phyloP scores from a whole-genome alignment of 805 yeast species.

The Torulaspora indica region DNA sequence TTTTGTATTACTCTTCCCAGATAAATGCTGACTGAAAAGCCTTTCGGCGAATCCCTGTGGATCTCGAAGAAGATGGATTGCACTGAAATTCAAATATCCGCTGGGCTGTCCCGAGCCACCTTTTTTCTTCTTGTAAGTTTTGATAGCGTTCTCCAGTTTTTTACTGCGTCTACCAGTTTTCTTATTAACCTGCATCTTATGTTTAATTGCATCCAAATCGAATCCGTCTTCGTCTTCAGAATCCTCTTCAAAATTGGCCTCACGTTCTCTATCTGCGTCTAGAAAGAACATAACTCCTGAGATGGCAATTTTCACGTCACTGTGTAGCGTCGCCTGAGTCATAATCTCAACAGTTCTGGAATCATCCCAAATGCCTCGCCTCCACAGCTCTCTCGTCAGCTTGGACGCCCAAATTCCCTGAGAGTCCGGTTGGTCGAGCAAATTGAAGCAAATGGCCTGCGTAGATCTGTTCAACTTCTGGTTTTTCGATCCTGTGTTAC shows the following conservation, averaged over 20 bases:
- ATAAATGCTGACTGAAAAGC: slow-evolving; percentile 65
- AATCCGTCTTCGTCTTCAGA: slow-evolving; percentile 64
- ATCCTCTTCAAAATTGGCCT: slow-evolving; percentile 71
- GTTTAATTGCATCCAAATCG: slow-evolving; percentile 70
- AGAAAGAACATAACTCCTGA: slow-evolving; percentile 89
- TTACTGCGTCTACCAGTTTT: slow-evolving; percentile 75
- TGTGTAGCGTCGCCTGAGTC: slow-evolving; percentile 91
- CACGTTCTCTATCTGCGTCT: slow-evolving; percentile 81
- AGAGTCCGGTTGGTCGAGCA: slow-evolving; percentile 72
- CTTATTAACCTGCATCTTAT: slow-evolving; percentile 78
- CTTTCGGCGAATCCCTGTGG: slow-evolving; percentile 97
- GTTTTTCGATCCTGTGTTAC: slow-evolving; percentile 83
- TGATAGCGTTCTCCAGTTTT: slow-evolving; percentile 70
- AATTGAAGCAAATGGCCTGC: slow-evolving; percentile 85
- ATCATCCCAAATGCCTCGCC: slow-evolving; percentile 98
- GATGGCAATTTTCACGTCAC: slow-evolving; percentile 76
- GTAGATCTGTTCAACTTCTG: slow-evolving; percentile 86
- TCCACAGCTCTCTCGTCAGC: slow-evolving; percentile 91
- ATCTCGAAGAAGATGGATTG: slow-evolving; percentile 88
- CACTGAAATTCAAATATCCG: slow-evolving; percentile 78
- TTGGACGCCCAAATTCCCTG: slow-evolving; percentile 96
- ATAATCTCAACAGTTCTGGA: slow-evolving; percentile 94
- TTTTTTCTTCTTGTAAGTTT: slow-evolving; percentile 56
- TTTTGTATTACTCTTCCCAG: slow-evolving; percentile 62
- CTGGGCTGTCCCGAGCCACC: slow-evolving; percentile 46